Evolutionary conservation across 1,284 basidiomycete genomes (phyloP).

Genomic region (Rhodofomes roseus): DNA sequence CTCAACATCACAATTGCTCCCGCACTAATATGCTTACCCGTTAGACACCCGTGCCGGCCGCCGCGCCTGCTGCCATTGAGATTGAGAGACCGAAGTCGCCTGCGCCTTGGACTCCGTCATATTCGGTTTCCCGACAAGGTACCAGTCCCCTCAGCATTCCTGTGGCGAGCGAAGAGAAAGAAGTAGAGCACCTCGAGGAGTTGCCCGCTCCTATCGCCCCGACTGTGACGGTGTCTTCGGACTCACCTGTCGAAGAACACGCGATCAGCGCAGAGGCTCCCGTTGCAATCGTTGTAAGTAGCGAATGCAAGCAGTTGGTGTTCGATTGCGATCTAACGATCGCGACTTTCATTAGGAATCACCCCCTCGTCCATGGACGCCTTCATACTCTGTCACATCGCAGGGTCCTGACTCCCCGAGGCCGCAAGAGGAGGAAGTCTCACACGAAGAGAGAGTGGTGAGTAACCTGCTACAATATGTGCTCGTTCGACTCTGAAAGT

Average conservation of each 20-base stretch:
- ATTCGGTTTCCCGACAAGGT: slow-evolving; percentile 9
- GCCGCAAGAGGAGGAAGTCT: background rate
- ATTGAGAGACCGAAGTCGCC: slow-evolving; percentile 7
- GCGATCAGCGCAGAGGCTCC: background rate
- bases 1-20: background rate
- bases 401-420: slow-evolving; percentile 29
- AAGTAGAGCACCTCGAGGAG: slow-evolving; percentile 10
- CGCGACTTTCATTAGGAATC: background rate
- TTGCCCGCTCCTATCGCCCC: background rate
- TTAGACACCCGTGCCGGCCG: background rate
- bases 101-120: slow-evolving; percentile 13
- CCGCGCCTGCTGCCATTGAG: background rate
- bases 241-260: background rate
- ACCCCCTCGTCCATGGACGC: slow-evolving; percentile 32
- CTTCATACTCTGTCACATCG: slow-evolving; percentile 37
- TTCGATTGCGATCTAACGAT: background rate
- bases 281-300: background rate
- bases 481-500: background rate
- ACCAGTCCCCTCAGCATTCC: slow-evolving; percentile 6
- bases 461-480: background rate
- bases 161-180: slow-evolving; percentile 3
- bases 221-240: background rate
- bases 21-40: background rate
- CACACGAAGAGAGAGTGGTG: background rate
- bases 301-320: background rate